Conservation (phyloP, 202 grass and related monocot species). For the Cymbopogon flexuosus region DNA sequence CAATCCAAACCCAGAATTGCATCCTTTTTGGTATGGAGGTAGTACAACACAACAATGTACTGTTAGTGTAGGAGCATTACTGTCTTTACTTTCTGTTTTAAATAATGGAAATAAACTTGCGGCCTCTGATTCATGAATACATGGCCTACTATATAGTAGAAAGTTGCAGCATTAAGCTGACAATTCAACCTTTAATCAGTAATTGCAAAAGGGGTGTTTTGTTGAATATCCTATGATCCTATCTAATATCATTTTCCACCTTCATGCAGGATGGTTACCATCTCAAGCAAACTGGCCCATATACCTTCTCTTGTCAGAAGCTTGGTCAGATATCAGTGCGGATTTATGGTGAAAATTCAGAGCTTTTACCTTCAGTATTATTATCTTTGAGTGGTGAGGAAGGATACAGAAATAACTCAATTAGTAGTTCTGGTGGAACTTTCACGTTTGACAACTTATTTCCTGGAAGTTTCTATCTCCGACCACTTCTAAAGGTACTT, state of each 20-base stretch:
- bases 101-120: background rate
- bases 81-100: background rate
- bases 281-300: slow-evolving; percentile 63
- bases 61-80: background rate
- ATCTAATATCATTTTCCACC: slow-evolving; percentile 27
- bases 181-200: slow-evolving; percentile 4
- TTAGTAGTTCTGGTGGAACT: slow-evolving; percentile 66
- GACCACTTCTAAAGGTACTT: slow-evolving; percentile 80
- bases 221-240: slow-evolving; percentile 24
- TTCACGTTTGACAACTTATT: slow-evolving; percentile 86
- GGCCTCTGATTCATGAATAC: background rate
- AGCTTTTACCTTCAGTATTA: slow-evolving; percentile 71
- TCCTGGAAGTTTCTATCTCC: slow-evolving; percentile 91
- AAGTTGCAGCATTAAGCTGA: background rate
- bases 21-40: background rate
- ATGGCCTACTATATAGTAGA: background rate
- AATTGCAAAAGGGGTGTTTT: slow-evolving; percentile 1
- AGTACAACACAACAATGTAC: background rate
- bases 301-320: slow-evolving; percentile 77
- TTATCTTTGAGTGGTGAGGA: slow-evolving; percentile 93
- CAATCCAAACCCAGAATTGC: background rate
- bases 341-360: slow-evolving; percentile 59
- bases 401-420: slow-evolving; percentile 94
- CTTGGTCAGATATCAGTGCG: slow-evolving; percentile 69
- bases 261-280: slow-evolving; percentile 65